These are phyloP conservation scores for Mortierella sp. DNA, from an alignment of 371 early-diverging fungal genomes.

Conservation along the genomic window DNA sequence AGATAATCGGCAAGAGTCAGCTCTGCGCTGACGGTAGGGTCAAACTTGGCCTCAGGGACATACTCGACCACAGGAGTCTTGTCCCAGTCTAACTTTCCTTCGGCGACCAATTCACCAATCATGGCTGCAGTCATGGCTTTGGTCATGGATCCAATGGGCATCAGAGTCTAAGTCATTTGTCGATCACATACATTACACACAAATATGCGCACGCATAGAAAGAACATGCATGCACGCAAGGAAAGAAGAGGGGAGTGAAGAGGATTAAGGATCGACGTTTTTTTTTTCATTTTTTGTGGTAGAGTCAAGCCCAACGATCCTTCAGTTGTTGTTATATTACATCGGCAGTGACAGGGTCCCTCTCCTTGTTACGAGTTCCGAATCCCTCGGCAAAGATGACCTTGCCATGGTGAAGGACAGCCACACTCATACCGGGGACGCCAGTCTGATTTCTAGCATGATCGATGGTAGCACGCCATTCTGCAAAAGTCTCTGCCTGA, in stretches of 20 bases:
- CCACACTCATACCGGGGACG: conserved; percentile 18
- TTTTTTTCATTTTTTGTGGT: too few relatives aligned
- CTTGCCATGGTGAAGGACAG: conserved; percentile 13
- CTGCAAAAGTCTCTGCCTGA: conserved; percentile 4
- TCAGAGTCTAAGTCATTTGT: neutral
- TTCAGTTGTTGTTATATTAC: conserved; percentile 8
- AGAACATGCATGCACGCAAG: too few relatives aligned
- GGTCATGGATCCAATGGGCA: conserved; percentile 18
- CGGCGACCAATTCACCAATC: conserved; percentile 20
- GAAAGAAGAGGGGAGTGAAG: too few relatives aligned
- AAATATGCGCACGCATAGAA: too few relatives aligned
- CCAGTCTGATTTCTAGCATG: conserved; percentile 8
- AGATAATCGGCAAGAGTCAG: conserved; percentile 11
- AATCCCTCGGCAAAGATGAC: conserved; percentile 20
- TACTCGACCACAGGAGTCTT: conserved; percentile 2
- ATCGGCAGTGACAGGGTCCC: conserved; percentile 11
- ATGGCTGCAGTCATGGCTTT: conserved; percentile 9
- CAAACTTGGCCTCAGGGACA: conserved; percentile 3
- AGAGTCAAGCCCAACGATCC: too few relatives aligned
- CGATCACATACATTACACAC: neutral
- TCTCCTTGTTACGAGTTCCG: conserved; percentile 13
- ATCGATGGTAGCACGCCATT: conserved; percentile 12
- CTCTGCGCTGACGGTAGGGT: neutral
- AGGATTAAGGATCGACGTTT: too few relatives aligned
- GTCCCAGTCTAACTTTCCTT: conserved; percentile 11